phyloP scores from a whole-genome alignment of 2,329 filamentous ascomycete species.

The Diaporthe aspalathi region DNA sequence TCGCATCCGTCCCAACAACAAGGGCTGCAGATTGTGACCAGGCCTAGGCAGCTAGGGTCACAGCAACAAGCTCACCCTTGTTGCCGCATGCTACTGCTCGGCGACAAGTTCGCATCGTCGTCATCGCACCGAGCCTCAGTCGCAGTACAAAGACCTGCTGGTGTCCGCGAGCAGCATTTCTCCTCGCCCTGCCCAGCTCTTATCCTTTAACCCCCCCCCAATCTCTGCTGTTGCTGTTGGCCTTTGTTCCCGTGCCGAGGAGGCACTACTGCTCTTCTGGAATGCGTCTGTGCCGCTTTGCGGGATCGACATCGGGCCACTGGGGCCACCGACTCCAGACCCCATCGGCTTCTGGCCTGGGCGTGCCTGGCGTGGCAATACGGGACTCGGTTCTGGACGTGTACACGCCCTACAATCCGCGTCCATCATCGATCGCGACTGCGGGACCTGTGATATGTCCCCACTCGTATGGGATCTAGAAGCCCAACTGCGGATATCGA shows the following conservation, averaged over 20 bases:
- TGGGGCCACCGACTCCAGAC: background rate
- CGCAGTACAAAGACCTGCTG: constrained; percentile 12
- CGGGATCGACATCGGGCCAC: constrained; percentile 26
- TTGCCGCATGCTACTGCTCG: background rate
- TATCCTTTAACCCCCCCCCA: background rate
- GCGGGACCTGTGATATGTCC: constrained; percentile 26
- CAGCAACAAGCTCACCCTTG: constrained; percentile 6
- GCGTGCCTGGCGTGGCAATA: constrained; percentile 28
- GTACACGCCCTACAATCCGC: background rate
- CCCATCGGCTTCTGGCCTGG: constrained; percentile 8
- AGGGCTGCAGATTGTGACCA: background rate
- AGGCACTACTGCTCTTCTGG: constrained; percentile 9
- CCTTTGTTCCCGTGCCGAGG: constrained; percentile 18
- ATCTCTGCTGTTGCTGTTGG: background rate
- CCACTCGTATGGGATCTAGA: constrained; percentile 36
- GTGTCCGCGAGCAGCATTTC: constrained; percentile 11
- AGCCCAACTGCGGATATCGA: constrained; percentile 40
- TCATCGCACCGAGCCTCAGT: constrained; percentile 23
- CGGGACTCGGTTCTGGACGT: constrained; percentile 15
- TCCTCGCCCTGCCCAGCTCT: too few species aligned
- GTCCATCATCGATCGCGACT: constrained; percentile 30
- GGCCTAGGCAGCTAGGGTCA: too few species aligned
- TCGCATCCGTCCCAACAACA: background rate
- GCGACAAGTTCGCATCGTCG: constrained; percentile 5
- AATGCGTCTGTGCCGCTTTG: constrained; percentile 25